These are phyloP conservation scores for Paramecium primaurelia DNA, from an alignment of 73 alveolate genomes.

Conservation along the genomic window DNA sequence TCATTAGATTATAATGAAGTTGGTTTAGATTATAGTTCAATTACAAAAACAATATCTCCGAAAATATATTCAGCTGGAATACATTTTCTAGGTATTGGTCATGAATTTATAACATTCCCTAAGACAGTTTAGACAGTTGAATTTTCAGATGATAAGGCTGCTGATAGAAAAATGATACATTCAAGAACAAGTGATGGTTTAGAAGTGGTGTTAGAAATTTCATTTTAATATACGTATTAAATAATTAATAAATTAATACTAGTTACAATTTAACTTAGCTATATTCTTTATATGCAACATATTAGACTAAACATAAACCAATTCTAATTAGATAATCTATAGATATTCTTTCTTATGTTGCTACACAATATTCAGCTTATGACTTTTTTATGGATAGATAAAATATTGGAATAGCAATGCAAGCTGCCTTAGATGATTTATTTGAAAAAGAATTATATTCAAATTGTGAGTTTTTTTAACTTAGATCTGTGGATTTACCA, in stretches of 20 bases:
- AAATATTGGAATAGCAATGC: constrained; percentile 81
- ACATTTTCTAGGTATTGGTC: constrained; percentile 94
- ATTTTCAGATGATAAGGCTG: constrained; percentile 78
- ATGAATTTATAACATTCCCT: constrained; percentile 91
- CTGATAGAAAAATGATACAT: constrained; percentile 81
- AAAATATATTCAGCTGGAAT: constrained; percentile 84
- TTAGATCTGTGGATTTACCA: constrained; percentile 91
- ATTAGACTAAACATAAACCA: constrained; percentile 77
- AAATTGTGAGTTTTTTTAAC: constrained; percentile 84
- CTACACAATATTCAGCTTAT: constrained; percentile 93
- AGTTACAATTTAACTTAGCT: constrained; percentile 68
- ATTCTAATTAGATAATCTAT: constrained; percentile 84
- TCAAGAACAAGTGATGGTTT: constrained; percentile 97
- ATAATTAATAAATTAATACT: background rate
- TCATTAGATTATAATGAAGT: constrained; percentile 90
- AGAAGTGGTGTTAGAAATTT: constrained; percentile 89
- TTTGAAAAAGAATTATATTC: constrained; percentile 73
- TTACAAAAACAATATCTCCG: constrained; percentile 85
- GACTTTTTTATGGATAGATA: constrained; percentile 87
- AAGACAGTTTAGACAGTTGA: constrained; percentile 92
- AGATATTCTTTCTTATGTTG: constrained; percentile 86
- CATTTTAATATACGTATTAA: constrained; percentile 80
- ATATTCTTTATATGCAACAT: constrained; percentile 84
- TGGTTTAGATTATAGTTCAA: constrained; percentile 93
- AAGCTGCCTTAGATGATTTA: constrained; percentile 70